Base-by-base conservation (phyloP, 129 eudicot species). In the Logfia minima region DNA sequence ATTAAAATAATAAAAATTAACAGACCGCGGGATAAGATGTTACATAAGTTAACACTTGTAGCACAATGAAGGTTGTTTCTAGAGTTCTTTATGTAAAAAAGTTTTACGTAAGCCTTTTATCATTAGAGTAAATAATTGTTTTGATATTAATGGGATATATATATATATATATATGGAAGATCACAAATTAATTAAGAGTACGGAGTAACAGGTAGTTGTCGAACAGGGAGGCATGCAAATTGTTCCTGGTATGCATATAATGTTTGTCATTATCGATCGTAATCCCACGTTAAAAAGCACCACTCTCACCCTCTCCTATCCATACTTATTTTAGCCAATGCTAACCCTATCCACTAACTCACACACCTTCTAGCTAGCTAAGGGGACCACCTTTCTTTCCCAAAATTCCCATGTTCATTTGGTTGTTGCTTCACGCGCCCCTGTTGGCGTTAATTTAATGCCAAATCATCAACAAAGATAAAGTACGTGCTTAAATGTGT, bases 401-500 rank as follows among this genome's bases (percentile, higher is more conserved):
- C 83, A 80, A 80, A 52, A 65, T 53, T 68, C 68, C 52, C 75
- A 66, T 80, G 70, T 80, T 74, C 16, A 18, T 66, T 80, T 0
- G 83, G 79, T 80, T 58, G 83, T 80, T 80, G 70, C 75, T 80
- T 80, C 83, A 80, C 83, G 79, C 79, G 83, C 83, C 75, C 35
- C n/a, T 80, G 55, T 39, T 78, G 52, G 55, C 55, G n/a, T 14
- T 14, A 13, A 3, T 3, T 48, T 18, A 6, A 48, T 48, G 55
- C 6, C 55, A 48, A 13, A 14, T 48, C 1, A 45, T 45, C 53
- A 11, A 37, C 10, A 1, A 39, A 39, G 8, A 8, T 39, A 8
- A 39, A 8, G 11, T 39, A 13, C 13, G 11, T 39, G 45, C 13
- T 8, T 39, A 4, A 32, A 32, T 32, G 1, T 32, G 35, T 32